phyloP scores from a whole-genome alignment of 1,284 basidiomycete genomes.

The Tranzscheliella williamsii region DNA sequence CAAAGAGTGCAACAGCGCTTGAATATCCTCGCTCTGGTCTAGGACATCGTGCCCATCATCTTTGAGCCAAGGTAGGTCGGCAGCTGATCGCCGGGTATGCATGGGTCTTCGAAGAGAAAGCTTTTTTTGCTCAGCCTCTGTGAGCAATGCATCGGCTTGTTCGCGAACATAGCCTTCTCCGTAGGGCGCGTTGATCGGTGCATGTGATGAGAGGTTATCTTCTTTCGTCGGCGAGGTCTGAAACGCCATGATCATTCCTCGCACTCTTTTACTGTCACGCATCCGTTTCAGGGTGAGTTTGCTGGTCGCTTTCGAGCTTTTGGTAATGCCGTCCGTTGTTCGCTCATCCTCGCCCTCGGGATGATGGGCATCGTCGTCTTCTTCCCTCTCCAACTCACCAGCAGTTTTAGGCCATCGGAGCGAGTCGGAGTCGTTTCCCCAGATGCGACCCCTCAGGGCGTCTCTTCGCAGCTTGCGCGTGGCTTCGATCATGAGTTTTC shows the following conservation, averaged over 20 bases:
- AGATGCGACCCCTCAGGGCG: slow-evolving; percentile 47
- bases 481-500: slow-evolving; percentile 52
- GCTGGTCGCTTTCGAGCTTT: slow-evolving; percentile 23
- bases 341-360: slow-evolving; percentile 1
- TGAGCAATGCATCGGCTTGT: slow-evolving; percentile 37
- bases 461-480: slow-evolving; percentile 44
- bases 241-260: slow-evolving; percentile 48
- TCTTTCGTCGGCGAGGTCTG: slow-evolving; percentile 31
- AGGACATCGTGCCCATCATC: not conserved
- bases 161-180: slow-evolving; percentile 39
- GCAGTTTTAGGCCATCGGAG: slow-evolving; percentile 33
- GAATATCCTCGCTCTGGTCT: slow-evolving; percentile 21
- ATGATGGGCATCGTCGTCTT: slow-evolving; percentile 13
- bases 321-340: slow-evolving; percentile 11
- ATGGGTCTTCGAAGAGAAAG: slow-evolving; percentile 22
- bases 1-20: slow-evolving; percentile 21
- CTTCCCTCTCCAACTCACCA: slow-evolving; percentile 16
- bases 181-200: slow-evolving; percentile 20
- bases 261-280: slow-evolving; percentile 45
- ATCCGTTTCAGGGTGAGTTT: slow-evolving; percentile 48
- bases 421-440: slow-evolving; percentile 37
- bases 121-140: slow-evolving; percentile 33
- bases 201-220: slow-evolving; percentile 5
- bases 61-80: slow-evolving; percentile 31
- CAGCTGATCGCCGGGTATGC: slow-evolving; percentile 28